A percentile compares a stretch with the other conserved stretches of the same genome.
These are phyloP conservation scores for Teunomyces gatunensis DNA, from an alignment of 805 yeast species.

Conservation along the genomic window DNA sequence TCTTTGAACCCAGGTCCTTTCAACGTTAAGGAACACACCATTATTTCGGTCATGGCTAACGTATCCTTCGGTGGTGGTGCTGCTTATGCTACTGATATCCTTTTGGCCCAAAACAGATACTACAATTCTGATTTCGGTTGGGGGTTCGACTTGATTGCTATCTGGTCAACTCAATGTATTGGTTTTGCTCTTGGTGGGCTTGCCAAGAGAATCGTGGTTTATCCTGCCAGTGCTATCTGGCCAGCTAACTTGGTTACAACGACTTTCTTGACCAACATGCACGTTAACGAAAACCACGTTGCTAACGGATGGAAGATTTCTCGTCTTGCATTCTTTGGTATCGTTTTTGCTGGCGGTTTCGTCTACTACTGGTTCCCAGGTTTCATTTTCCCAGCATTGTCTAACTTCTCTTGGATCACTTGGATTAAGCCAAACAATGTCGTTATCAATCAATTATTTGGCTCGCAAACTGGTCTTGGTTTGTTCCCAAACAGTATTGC, in stretches of 20 bases:
- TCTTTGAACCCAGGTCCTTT: conserved; percentile 59
- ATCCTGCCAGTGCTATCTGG: conserved; percentile 70
- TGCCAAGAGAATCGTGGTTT: conserved; percentile 55
- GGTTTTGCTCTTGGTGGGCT: conserved; percentile 71
- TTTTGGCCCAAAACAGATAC: conserved; percentile 50
- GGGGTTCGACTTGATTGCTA: conserved; percentile 55
- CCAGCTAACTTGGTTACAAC: conserved; percentile 61
- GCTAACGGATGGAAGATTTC: conserved; percentile 64
- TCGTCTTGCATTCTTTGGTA: conserved; percentile 17
- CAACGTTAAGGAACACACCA: conserved; percentile 60
- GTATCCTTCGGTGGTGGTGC: conserved; percentile 43
- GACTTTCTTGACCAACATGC: conserved; percentile 54
- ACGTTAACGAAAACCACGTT: conserved; percentile 47
- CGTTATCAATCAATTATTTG: conserved; percentile 64
- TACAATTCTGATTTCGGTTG: conserved; percentile 45
- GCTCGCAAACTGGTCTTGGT: conserved; percentile 59
- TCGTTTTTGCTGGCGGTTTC: conserved; percentile 14
- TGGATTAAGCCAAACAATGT: conserved; percentile 66
- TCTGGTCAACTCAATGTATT: conserved; percentile 56
- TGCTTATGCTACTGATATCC: conserved; percentile 58
- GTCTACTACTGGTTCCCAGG: conserved; percentile 51
- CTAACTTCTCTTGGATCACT: conserved; percentile 60
- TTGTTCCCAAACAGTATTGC: conserved; percentile 53
- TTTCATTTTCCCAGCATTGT: conserved; percentile 55
- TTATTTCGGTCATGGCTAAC: conserved; percentile 53